Evolutionary conservation across 768 basidiomycete species (phyloP).

Genomic region (Panaeolus papilionaceus): DNA sequence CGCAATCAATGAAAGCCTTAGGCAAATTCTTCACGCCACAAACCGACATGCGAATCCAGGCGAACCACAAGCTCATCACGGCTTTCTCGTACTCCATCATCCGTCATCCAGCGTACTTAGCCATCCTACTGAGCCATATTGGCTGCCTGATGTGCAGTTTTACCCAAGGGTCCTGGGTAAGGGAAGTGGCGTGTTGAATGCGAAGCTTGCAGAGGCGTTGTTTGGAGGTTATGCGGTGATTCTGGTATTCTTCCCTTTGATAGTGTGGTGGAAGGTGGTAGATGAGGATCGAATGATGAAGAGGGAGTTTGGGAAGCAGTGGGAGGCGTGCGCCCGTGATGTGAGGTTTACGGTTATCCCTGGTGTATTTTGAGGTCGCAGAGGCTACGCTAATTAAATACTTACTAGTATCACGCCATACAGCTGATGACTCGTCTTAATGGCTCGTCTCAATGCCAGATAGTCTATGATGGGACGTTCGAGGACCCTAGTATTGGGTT

Average conservation of each 20-base stretch:
- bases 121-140: constrained; percentile 35
- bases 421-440: too few relatives aligned
- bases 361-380: constrained; percentile 34
- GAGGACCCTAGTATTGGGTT: too few relatives aligned
- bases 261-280: constrained; percentile 35
- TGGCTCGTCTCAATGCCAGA: background rate
- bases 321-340: constrained; percentile 36
- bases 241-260: constrained; percentile 30
- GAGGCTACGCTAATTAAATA: background rate
- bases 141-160: constrained; percentile 32
- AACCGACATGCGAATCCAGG: constrained; percentile 42
- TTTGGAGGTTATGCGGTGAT: constrained; percentile 32
- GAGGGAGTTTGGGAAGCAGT: constrained; percentile 36
- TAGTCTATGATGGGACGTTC: too few relatives aligned
- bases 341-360: constrained; percentile 44
- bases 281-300: constrained; percentile 43
- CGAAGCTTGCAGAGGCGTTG: constrained; percentile 25
- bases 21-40: constrained; percentile 46
- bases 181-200: constrained; percentile 37
- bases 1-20: constrained; percentile 40
- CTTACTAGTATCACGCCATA: background rate
- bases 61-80: constrained; percentile 40
- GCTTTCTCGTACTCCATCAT: constrained; percentile 42
- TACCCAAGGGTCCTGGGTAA: constrained; percentile 37
- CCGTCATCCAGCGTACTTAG: constrained; percentile 47